Conservation (phyloP, 352 stramenopile genomes). For the Globisporangium yorkense region DNA sequence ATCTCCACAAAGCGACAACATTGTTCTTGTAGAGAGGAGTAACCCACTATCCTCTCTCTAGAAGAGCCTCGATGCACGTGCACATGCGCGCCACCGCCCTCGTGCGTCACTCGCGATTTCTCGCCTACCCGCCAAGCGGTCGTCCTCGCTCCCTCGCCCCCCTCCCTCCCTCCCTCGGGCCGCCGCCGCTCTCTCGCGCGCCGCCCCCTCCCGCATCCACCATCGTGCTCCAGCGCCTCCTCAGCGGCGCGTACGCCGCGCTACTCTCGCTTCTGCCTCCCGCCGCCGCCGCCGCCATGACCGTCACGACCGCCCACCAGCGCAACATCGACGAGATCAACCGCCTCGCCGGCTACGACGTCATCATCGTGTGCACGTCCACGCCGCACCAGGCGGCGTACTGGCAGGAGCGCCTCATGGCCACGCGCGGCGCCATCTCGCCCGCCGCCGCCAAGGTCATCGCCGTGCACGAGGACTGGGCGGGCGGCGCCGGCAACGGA, state of each 20-base stretch:
- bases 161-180: not conserved
- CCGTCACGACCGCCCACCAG: constrained; percentile 51
- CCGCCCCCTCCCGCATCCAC: constrained; percentile 1
- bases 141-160: not conserved
- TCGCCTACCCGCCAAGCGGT: constrained; percentile 3
- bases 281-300: not conserved
- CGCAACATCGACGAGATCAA: constrained; percentile 87
- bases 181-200: constrained; percentile 3
- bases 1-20: not conserved
- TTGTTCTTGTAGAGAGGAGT: not conserved
- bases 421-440: constrained; percentile 75
- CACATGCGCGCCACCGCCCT: not conserved
- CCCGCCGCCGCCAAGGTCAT: constrained; percentile 90
- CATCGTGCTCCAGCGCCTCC: constrained; percentile 14
- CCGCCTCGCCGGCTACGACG: constrained; percentile 89
- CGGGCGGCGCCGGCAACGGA: constrained; percentile 94
- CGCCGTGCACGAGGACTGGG: constrained; percentile 95
- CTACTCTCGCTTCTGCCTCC: constrained; percentile 11
- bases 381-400: constrained; percentile 95
- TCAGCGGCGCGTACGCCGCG: constrained; percentile 7
- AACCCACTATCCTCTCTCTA: not conserved
- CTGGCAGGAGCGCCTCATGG: constrained; percentile 95
- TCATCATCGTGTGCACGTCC: constrained; percentile 97
- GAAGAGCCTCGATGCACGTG: not conserved
- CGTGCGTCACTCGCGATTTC: constrained; percentile 13